Base-by-base conservation (phyloP, 2,329 filamentous ascomycete genomes). In the Diplodia scrobiculata region DNA sequence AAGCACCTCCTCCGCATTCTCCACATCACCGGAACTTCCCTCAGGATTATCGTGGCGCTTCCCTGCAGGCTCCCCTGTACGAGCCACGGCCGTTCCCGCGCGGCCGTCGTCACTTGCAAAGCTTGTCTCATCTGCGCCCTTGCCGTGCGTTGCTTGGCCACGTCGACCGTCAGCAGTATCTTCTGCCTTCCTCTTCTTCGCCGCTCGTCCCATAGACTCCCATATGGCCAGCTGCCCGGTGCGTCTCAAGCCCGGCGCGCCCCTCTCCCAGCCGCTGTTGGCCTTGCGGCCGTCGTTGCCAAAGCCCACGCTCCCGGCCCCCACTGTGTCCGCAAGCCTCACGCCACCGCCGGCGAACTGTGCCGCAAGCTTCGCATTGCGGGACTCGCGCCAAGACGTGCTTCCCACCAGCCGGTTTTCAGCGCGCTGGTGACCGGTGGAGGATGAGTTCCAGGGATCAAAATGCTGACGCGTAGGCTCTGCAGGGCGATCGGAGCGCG, bases 391-490 rank as follows among this genome's bases (percentile, higher is more conserved):
- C 91, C 92, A 96, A 73, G 86, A 84, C 69, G 80, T 87, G 71
- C 82, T 84, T 27, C 84, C 84, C 1, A 86, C 84, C 1, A 89
- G 82, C 3, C 81, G 79, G 67, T 86, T 88, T 67, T 94, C 90
- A 50, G 90, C 86, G 48, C 87, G 84, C 77, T 96, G 92, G 75
- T 97, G 91, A 53, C 91, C 91, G 0, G 89, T 88, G 5, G 89
- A 87, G 13, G 87, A 86, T 14, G 87, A 88, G 78, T 92, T 92
- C 87, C 87, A 91, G 5, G 86, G 82, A 75, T 90, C 88, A 72
- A 89, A 90, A 67, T 75, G 69, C 50, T 68, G 70, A 55, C 72
- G 75, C 5, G 69, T 65, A 9, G 74, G 62, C 11, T 71, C 66
- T 21, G 70, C 69, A 64, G 66, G 63, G 27, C 59, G 47, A 17